Base-by-base conservation (phyloP, 2,329 filamentous ascomycete genomes). In the Botrytis deweyae region DNA sequence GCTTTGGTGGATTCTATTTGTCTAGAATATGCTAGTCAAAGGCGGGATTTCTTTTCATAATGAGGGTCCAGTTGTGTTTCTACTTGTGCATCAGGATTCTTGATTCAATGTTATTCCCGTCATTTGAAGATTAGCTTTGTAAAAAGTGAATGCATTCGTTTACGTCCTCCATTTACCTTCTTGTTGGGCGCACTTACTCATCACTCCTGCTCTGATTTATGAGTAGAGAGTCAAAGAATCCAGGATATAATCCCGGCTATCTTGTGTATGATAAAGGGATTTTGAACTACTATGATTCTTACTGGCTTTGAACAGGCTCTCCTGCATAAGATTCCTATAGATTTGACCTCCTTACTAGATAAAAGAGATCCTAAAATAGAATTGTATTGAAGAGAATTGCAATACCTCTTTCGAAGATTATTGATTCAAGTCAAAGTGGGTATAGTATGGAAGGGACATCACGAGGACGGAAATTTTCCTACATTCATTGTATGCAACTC, bases 201-300 rank as follows among this genome's bases (percentile, higher is more conserved):
- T n/a, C 18, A 10, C 5, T 29, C 9, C 22, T 10, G 10, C 18
- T 20, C 16, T 18, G 16, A 36, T 59, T 25, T 22, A 10, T 33
- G 7, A 29, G 29, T 29, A 29, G 25, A n/a, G 25, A 55, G n/a
- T n/a, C 49, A n/a, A 55, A 55, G 0, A 16, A n/a, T 55, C 25
- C 3, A 25, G 5, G 14, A n/a, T n/a, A 5, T 0, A 55, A 55
- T 16, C 4, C 49, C 4, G 25, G 16, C 4, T n/a, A 16, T 6
- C 1, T 2, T n/a, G 12, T n/a, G 49, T 4, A 16, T 7, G 4
- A 52, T n/a, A 10, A 55, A 55, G 49, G 2, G 25, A 6, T 0
- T 16, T 16, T 16, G 10, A 55, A n/a, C 4, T 55, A 2, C 1
- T 1, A 6, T 14, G 0, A n/a, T n/a, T 55, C 25, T 7, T 0